Conservation (phyloP, 805 yeast genomes). For the Hanseniaspora nectarophila region DNA sequence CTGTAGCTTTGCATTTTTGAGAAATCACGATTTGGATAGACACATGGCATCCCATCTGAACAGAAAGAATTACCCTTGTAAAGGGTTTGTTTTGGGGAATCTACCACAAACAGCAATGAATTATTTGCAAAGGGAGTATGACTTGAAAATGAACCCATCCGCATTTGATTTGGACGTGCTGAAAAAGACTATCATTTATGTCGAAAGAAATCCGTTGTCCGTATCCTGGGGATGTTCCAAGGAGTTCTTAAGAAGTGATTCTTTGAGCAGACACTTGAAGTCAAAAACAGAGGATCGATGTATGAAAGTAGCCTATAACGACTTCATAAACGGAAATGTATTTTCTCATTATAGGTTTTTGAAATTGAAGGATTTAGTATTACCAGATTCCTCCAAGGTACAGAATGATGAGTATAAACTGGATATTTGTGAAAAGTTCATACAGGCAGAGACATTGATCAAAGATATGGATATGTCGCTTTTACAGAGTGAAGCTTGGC, state of each 20-base stretch:
- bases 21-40: constrained; percentile 65
- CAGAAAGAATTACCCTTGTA: constrained; percentile 6
- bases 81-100: constrained; percentile 1
- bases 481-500: neutral
- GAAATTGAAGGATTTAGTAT: neutral
- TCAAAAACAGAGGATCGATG: constrained; percentile 70
- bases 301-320: constrained; percentile 55
- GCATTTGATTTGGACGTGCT: neutral
- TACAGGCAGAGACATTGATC: neutral
- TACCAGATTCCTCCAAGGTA: neutral
- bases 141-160: neutral
- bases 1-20: constrained; percentile 73
- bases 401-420: neutral
- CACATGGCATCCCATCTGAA: constrained; percentile 58
- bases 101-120: neutral
- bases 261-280: constrained; percentile 63
- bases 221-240: constrained; percentile 66
- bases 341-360: constrained; percentile 2
- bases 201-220: neutral
- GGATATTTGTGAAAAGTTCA: neutral
- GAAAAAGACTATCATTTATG: neutral
- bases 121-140: neutral
- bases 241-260: constrained; percentile 69
- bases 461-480: constrained; percentile 1
- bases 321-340: constrained; percentile 21